phyloP scores from a whole-genome alignment of 169 alveolate species.

The Babesia microti region DNA sequence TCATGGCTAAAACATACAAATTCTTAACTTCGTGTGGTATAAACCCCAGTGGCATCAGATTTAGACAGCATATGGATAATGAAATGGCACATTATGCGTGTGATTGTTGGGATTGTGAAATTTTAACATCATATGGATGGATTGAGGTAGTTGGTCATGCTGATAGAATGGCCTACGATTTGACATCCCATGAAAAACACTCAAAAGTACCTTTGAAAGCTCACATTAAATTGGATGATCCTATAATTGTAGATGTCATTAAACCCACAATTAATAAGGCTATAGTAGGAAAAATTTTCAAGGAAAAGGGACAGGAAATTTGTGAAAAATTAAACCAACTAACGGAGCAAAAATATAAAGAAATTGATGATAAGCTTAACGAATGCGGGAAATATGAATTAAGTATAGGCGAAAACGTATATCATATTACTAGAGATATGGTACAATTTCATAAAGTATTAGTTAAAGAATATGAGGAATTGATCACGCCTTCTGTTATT shows the following conservation, averaged over 20 bases:
- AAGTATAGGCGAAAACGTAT: not conserved
- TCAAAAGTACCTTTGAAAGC: constrained; percentile 80
- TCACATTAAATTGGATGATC: constrained; percentile 76
- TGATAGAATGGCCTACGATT: constrained; percentile 89
- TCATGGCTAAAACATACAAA: constrained; percentile 86
- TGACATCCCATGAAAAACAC: constrained; percentile 78
- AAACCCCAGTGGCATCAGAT: constrained; percentile 79
- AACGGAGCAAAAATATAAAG: constrained; percentile 34
- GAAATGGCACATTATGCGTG: constrained; percentile 99
- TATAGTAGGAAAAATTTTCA: constrained; percentile 73
- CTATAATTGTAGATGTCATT: constrained; percentile 68
- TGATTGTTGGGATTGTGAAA: constrained; percentile 99
- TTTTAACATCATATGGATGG: constrained; percentile 92
- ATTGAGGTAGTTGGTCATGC: constrained; percentile 97
- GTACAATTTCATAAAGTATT: constrained; percentile 69
- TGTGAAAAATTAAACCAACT: constrained; percentile 30
- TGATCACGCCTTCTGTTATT: constrained; percentile 87
- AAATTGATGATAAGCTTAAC: constrained; percentile 44
- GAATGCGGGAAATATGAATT: constrained; percentile 18
- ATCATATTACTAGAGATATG: constrained; percentile 52
- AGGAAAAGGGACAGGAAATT: constrained; percentile 61
- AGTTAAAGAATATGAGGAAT: constrained; percentile 82
- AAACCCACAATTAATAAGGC: constrained; percentile 71
- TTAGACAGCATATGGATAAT: constrained; percentile 87
- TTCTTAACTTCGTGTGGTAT: constrained; percentile 84